These are phyloP conservation scores for Sporothrix brasiliensis DNA, from an alignment of 2,329 filamentous ascomycete species.

Conservation along the genomic window DNA sequence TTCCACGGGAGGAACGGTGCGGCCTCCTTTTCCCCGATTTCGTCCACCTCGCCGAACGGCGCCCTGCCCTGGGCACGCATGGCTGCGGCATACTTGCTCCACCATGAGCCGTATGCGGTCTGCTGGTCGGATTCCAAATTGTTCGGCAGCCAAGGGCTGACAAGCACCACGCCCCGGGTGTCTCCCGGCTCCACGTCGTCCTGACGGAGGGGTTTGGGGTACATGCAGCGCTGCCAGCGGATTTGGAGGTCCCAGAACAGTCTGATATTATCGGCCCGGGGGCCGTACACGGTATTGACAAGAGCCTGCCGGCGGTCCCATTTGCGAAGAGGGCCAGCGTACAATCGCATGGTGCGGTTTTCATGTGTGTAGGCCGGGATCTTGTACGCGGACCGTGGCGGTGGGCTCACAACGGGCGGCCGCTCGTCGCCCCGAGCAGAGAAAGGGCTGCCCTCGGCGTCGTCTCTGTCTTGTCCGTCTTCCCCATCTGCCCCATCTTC, in stretches of 20 bases:
- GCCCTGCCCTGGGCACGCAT: background rate
- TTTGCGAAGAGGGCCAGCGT: conserved; percentile 46
- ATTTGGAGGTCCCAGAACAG: conserved; percentile 30
- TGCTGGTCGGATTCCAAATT: conserved; percentile 44
- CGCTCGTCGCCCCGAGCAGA: background rate
- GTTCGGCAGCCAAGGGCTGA: conserved; percentile 48
- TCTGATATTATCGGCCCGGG: conserved; percentile 44
- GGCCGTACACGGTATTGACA: conserved; percentile 50
- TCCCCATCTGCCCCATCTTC: too few species aligned
- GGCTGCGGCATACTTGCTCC: conserved; percentile 22
- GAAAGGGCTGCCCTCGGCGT: background rate
- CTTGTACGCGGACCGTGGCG: conserved; percentile 20
- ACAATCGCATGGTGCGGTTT: conserved; percentile 39
- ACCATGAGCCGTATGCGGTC: conserved; percentile 42
- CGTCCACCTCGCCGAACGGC: background rate
- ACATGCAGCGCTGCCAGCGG: background rate
- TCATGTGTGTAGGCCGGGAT: conserved; percentile 35
- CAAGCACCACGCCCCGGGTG: conserved; percentile 43
- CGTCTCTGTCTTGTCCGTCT: background rate
- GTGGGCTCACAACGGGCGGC: background rate
- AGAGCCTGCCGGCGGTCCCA: conserved; percentile 44
- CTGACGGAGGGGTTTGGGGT: background rate
- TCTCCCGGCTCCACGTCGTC: conserved; percentile 39
- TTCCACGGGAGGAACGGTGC: background rate
- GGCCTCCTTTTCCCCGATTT: background rate